phyloP scores from a whole-genome alignment of 2,329 filamentous ascomycete species.

The Pleoardoris graminearum region DNA sequence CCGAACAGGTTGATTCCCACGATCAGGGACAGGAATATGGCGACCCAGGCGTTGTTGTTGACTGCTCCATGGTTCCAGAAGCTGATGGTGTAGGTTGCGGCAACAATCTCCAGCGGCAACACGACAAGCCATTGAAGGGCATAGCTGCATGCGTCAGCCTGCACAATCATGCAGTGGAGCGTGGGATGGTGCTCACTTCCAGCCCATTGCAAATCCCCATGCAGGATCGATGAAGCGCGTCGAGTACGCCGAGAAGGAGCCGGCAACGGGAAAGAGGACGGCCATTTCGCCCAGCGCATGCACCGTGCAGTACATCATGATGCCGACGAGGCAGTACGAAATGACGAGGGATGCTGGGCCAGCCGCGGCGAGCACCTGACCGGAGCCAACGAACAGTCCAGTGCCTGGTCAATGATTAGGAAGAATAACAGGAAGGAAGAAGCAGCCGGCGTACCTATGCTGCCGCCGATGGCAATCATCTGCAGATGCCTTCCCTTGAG shows the following conservation, averaged over 20 bases:
- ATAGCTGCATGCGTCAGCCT: conserved; percentile 53
- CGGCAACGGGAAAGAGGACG: conserved; percentile 85
- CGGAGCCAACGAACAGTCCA: conserved; percentile 83
- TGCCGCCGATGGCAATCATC: conserved; percentile 97
- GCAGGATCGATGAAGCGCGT: conserved; percentile 91
- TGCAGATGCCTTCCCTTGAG: conserved; percentile 68
- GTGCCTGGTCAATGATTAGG: conserved; percentile 36
- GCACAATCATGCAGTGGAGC: conserved; percentile 3
- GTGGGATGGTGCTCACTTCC: conserved; percentile 60
- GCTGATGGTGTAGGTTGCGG: conserved; percentile 79
- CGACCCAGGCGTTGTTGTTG: conserved; percentile 67
- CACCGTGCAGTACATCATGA: conserved; percentile 90
- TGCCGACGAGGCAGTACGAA: conserved; percentile 65
- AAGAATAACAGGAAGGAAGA: conserved; percentile 7
- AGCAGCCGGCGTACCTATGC: conserved; percentile 58
- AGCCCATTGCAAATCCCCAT: conserved; percentile 94
- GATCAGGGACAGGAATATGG: conserved; percentile 77
- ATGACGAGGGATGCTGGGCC: conserved; percentile 45
- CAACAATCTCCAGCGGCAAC: conserved; percentile 82
- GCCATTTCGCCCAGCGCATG: conserved; percentile 91
- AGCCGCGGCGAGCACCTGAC: conserved; percentile 44
- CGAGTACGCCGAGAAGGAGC: conserved; percentile 89
- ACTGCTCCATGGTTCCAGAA: conserved; percentile 70
- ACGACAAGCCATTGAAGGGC: conserved; percentile 85
- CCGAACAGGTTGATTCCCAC: conserved; percentile 69